phyloP scores from a whole-genome alignment of 106 monocot species.

The Dioscorea alata region DNA sequence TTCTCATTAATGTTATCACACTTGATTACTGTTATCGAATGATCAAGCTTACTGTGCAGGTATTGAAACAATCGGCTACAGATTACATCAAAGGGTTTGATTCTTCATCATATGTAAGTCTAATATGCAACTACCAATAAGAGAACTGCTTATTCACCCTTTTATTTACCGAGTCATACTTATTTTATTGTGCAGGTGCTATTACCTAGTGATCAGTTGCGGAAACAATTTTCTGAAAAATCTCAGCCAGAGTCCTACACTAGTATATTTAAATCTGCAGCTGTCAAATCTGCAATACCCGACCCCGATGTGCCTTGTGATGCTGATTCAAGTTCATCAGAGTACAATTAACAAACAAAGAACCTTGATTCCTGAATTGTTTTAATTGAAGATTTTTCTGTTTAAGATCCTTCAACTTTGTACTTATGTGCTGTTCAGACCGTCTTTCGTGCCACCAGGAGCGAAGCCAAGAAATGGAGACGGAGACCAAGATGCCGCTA shows the following conservation, averaged over 20 bases:
- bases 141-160: not conserved
- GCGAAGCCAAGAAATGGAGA: constrained; percentile 56
- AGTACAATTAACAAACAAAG: constrained; percentile 30
- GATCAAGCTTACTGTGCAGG: constrained; percentile 15
- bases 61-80: constrained; percentile 59
- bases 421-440: constrained; percentile 25
- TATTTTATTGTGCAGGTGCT: constrained; percentile 34
- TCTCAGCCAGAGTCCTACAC: constrained; percentile 19
- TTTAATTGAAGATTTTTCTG: not conserved
- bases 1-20: too few species aligned
- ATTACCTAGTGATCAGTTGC: constrained; percentile 46
- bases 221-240: constrained; percentile 24
- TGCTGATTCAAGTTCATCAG: constrained; percentile 33
- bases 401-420: not conserved
- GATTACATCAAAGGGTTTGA: constrained; percentile 81
- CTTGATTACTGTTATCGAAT: too few species aligned
- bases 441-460: constrained; percentile 18
- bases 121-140: not conserved
- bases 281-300: constrained; percentile 56
- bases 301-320: constrained; percentile 55
- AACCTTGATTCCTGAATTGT: not conserved
- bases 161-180: not conserved
- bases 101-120: constrained; percentile 60
- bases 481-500: constrained; percentile 51
- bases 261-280: constrained; percentile 34